phyloP scores from a whole-genome alignment of 2,329 filamentous ascomycete genomes.

The Dothistroma pini region DNA sequence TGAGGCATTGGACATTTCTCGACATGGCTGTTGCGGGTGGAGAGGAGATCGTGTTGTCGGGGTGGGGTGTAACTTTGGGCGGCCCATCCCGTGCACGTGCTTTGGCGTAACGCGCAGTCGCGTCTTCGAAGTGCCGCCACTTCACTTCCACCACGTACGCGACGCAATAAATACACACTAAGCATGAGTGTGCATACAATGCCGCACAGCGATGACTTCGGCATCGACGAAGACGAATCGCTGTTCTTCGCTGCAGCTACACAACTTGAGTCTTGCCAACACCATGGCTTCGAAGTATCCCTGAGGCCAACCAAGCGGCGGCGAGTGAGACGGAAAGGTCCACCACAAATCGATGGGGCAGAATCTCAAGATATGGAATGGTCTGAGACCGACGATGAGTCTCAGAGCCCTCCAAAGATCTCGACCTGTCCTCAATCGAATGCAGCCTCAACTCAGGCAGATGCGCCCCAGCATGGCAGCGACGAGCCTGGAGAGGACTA shows the following conservation, averaged over 20 bases:
- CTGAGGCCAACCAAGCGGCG: slow-evolving; percentile 33
- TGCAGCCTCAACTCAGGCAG: slow-evolving; percentile 7
- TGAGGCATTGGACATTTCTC: too few relatives aligned
- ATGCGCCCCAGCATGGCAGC: slow-evolving; percentile 8
- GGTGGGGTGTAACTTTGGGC: not conserved
- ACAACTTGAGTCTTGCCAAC: slow-evolving; percentile 30
- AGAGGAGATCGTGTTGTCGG: not conserved
- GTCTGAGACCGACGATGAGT: slow-evolving; percentile 23
- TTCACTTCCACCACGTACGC: not conserved
- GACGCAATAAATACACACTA: slow-evolving; percentile 6
- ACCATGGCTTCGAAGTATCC: slow-evolving; percentile 31
- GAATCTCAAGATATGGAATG: slow-evolving; percentile 21
- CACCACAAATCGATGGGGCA: slow-evolving; percentile 25
- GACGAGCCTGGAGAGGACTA: slow-evolving; percentile 17
- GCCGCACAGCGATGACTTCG: slow-evolving; percentile 34
- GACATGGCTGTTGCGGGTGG: not conserved
- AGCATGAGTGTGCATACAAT: slow-evolving; percentile 16
- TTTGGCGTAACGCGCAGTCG: not conserved
- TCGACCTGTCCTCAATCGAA: slow-evolving; percentile 9
- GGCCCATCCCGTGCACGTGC: not conserved
- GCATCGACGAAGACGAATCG: slow-evolving; percentile 33
- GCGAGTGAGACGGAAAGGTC: slow-evolving; percentile 19
- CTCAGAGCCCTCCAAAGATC: slow-evolving; percentile 16
- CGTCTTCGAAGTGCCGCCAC: not conserved
- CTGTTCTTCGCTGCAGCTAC: slow-evolving; percentile 32